phyloP scores from a whole-genome alignment of 352 stramenopile genomes.

The Phytopythium aichiense region DNA sequence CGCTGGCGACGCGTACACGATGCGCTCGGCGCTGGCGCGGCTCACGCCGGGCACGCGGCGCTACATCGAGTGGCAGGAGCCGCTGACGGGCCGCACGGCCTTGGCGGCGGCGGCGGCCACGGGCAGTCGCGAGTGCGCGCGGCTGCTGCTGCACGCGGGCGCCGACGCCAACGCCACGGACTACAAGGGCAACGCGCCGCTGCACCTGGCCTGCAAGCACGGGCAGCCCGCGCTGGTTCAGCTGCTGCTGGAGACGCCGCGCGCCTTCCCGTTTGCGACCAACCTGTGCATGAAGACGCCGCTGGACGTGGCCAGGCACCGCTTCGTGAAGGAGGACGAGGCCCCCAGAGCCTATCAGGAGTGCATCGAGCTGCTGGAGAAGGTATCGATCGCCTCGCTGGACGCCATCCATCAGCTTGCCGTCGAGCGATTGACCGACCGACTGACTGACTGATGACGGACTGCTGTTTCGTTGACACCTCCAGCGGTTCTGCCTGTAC shows the following conservation, averaged over 20 bases:
- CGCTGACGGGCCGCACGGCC: constrained; percentile 35
- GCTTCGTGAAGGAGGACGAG: constrained; percentile 23
- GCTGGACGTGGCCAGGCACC: constrained; percentile 36
- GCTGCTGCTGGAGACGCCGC: constrained; percentile 33
- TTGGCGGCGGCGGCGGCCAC: constrained; percentile 35
- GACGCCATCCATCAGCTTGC: not conserved
- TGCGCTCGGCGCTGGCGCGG: constrained; percentile 28
- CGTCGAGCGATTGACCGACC: not conserved
- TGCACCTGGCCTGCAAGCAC: constrained; percentile 52
- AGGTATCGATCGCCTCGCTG: constrained; percentile 16
- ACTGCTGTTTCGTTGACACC: constrained; percentile 4
- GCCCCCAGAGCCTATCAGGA: constrained; percentile 27
- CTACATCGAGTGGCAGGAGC: constrained; percentile 57
- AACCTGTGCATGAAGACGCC: constrained; percentile 44
- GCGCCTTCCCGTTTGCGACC: constrained; percentile 36
- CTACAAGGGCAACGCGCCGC: constrained; percentile 41
- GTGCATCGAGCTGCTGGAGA: constrained; percentile 56
- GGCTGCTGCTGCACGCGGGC: constrained; percentile 31
- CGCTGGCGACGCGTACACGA: constrained; percentile 28
- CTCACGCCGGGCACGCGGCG: constrained; percentile 36
- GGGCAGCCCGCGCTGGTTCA: constrained; percentile 35
- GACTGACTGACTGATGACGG: constrained; percentile 6
- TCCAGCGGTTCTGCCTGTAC: constrained; percentile 50
- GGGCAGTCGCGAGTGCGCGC: constrained; percentile 44
- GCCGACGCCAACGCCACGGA: constrained; percentile 54